phyloP scores from a whole-genome alignment of 1,284 basidiomycete genomes.

The Tremellales sp. region DNA sequence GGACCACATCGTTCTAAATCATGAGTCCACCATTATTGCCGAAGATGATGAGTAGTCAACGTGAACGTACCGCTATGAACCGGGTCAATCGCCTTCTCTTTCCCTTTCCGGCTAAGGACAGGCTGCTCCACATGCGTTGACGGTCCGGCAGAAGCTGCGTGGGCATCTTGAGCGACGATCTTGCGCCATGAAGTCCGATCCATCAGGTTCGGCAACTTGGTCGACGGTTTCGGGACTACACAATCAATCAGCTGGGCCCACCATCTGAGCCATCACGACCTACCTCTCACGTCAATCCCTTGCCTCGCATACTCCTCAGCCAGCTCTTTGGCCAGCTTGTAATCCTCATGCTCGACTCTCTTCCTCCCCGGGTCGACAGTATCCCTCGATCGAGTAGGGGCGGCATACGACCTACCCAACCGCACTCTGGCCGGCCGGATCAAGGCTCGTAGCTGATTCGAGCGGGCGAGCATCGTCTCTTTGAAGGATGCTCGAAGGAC shows the following conservation, averaged over 20 bases:
- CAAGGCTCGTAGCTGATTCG: no score
- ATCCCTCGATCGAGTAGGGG: no score
- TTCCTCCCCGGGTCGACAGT: not conserved
- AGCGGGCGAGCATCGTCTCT: no score
- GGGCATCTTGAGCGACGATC: not conserved
- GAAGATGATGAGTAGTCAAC: no score
- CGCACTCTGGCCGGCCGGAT: no score
- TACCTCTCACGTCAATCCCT: not conserved
- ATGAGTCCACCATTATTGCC: no score
- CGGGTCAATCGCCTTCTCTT: constrained; percentile 17
- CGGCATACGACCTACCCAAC: no score
- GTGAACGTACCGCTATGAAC: no score
- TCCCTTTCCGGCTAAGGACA: constrained; percentile 18
- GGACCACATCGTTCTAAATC: no score
- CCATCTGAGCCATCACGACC: not conserved
- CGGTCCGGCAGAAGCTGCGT: not conserved
- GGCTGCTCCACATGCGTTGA: not conserved
- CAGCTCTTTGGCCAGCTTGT: constrained; percentile 8
- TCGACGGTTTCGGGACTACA: constrained; percentile 1
- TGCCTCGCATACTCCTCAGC: not conserved
- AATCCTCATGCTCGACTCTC: constrained; percentile 12
- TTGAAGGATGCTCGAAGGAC: no score
- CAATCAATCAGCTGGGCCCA: not conserved
- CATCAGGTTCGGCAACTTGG: constrained; percentile 17
- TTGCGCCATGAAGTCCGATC: constrained; percentile 13